These are phyloP conservation scores for Psilocybe cyanescens DNA, from an alignment of 768 basidiomycete species.

Conservation along the genomic window DNA sequence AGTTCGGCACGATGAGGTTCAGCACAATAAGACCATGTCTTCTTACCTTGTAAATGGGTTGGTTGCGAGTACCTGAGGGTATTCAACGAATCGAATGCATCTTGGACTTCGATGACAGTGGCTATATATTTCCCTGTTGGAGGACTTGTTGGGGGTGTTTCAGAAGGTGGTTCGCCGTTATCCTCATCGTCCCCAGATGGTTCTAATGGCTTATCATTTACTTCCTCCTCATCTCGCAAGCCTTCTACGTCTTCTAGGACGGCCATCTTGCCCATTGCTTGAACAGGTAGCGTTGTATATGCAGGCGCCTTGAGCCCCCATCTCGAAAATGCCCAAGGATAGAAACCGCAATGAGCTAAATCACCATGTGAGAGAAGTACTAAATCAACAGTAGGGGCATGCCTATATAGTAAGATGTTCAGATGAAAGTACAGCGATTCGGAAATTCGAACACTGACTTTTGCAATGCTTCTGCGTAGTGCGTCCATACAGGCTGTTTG, in stretches of 20 bases:
- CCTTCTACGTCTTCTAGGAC: slow-evolving; percentile 88
- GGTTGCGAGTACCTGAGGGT: slow-evolving; percentile 95
- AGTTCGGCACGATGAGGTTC: background rate
- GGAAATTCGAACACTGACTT: slow-evolving; percentile 50
- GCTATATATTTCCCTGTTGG: slow-evolving; percentile 68
- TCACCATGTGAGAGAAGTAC: slow-evolving; percentile 96
- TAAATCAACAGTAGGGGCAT: slow-evolving; percentile 82
- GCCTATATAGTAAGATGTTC: slow-evolving; percentile 41
- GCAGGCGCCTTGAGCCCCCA: slow-evolving; percentile 91
- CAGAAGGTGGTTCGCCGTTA: slow-evolving; percentile 28
- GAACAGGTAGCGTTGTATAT: slow-evolving; percentile 93
- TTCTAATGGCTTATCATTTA: slow-evolving; percentile 46
- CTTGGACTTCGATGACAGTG: slow-evolving; percentile 83
- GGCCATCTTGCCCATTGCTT: slow-evolving; percentile 93
- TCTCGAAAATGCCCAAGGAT: slow-evolving; percentile 86
- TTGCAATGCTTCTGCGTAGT: slow-evolving; percentile 68
- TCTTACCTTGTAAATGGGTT: slow-evolving; percentile 87
- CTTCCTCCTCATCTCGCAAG: slow-evolving; percentile 74
- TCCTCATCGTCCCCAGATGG: slow-evolving; percentile 28
- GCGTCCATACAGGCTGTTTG: slow-evolving; percentile 53
- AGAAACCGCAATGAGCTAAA: slow-evolving; percentile 86
- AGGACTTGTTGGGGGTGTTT: slow-evolving; percentile 29
- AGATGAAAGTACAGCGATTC: background rate
- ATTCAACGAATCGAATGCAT: slow-evolving; percentile 91
- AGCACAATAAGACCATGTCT: background rate